These are phyloP conservation scores for Hammondia hammondi DNA, from an alignment of 169 alveolate species.

Conservation along the genomic window DNA sequence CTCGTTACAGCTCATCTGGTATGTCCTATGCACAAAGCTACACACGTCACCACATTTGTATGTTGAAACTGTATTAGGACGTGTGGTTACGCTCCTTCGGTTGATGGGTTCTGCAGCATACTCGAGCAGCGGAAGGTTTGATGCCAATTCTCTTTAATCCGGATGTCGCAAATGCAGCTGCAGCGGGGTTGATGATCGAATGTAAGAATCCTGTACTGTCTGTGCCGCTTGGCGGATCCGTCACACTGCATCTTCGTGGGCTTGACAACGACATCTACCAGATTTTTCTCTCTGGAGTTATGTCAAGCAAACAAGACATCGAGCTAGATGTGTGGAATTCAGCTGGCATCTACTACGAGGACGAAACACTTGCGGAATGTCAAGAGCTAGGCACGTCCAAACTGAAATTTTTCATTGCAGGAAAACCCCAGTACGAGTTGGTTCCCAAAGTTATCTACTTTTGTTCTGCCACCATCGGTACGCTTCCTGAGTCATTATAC, in stretches of 20 bases:
- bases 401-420: constrained; percentile 20
- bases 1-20: too few species aligned
- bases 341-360: background rate
- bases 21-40: too few species aligned
- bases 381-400: background rate
- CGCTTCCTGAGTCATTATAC: background rate
- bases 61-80: too few species aligned
- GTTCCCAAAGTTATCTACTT: background rate
- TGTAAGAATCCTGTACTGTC: background rate
- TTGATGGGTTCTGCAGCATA: background rate
- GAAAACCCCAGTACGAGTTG: background rate
- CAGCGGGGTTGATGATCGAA: background rate
- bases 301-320: background rate
- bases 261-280: constrained; percentile 5
- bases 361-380: background rate
- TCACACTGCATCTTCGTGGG: background rate
- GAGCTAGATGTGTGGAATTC: constrained; percentile 13
- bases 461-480: constrained; percentile 22
- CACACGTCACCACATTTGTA: too few species aligned
- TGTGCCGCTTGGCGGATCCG: background rate
- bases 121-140: background rate
- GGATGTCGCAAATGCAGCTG: constrained; percentile 22
- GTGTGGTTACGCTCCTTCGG: background rate
- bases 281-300: background rate
- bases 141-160: background rate